Evolutionary conservation across 225 moss, liverwort and hornwort genomes (phyloP).

Genomic region (Climacium dendroides): DNA sequence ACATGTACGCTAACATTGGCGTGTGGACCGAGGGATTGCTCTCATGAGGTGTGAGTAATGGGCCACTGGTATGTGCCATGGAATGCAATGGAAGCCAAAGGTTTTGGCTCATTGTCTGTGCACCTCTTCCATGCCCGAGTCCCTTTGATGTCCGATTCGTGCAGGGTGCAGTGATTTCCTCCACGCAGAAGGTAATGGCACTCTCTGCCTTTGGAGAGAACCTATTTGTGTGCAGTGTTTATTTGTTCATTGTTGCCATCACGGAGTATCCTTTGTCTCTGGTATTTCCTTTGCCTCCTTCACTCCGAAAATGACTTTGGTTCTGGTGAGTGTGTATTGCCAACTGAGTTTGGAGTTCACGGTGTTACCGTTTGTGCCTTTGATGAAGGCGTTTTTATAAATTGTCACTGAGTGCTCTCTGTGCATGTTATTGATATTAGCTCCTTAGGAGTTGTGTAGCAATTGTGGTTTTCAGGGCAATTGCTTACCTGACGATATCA

Average conservation of each 20-base stretch:
- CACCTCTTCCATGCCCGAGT: slow-evolving; percentile 38
- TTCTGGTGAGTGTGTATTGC: not conserved
- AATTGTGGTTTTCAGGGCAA: not conserved
- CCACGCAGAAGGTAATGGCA: not conserved
- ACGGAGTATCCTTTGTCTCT: not conserved
- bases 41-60: not conserved
- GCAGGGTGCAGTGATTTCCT: not conserved
- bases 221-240: not conserved
- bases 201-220: too few species aligned
- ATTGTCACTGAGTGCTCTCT: too few species aligned
- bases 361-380: too few species aligned
- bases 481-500: not conserved
- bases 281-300: too few species aligned
- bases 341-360: too few species aligned
- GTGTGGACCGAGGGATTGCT: not conserved
- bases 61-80: slow-evolving; percentile 46
- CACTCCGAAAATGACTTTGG: too few species aligned
- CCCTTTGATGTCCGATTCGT: not conserved
- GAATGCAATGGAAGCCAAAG: slow-evolving; percentile 9
- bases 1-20: not conserved
- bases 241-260: not conserved
- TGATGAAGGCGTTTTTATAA: not conserved
- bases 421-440: not conserved
- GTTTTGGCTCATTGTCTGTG: not conserved
- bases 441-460: not conserved